Conservation (phyloP, 805 yeast species). For the Candida pseudofarinosa region DNA sequence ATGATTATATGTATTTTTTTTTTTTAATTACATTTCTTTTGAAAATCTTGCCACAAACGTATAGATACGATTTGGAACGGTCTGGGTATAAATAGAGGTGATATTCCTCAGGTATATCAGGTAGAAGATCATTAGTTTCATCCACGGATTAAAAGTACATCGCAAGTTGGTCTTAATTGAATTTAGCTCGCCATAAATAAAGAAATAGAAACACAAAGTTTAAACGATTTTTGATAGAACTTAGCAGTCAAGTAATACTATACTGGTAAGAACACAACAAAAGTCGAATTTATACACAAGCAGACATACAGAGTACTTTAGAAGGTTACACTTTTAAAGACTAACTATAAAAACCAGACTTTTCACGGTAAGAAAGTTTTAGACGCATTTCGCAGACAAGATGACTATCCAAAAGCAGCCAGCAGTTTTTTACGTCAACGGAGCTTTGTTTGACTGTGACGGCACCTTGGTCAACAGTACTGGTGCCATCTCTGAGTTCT, state of each 20-base stretch:
- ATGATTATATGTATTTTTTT: no score
- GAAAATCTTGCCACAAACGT: not conserved
- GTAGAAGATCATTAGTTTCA: no score
- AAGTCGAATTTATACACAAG: no score
- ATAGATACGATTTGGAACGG: not conserved
- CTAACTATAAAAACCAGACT: no score
- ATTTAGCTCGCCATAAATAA: not conserved
- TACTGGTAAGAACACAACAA: no score
- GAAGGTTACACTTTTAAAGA: no score
- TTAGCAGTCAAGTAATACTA: no score
- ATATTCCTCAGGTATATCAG: not conserved
- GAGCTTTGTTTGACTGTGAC: conserved; percentile 75
- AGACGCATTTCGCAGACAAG: conserved; percentile 4
- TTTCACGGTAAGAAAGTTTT: no score
- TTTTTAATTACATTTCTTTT: not conserved
- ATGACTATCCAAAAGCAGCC: conserved; percentile 39
- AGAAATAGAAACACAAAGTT: no score
- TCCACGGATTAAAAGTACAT: no score
- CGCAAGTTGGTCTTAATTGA: not conserved
- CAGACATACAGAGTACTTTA: no score
- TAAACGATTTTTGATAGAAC: no score
- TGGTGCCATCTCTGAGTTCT: conserved; percentile 75
- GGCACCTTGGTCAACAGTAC: conserved; percentile 85
- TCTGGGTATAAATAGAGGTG: not conserved
- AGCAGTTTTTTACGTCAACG: conserved; percentile 40